A percentile compares a stretch with the other conserved stretches of the same genome.
phyloP scores from a whole-genome alignment of 805 yeast species.

The Pichia manshurica region DNA sequence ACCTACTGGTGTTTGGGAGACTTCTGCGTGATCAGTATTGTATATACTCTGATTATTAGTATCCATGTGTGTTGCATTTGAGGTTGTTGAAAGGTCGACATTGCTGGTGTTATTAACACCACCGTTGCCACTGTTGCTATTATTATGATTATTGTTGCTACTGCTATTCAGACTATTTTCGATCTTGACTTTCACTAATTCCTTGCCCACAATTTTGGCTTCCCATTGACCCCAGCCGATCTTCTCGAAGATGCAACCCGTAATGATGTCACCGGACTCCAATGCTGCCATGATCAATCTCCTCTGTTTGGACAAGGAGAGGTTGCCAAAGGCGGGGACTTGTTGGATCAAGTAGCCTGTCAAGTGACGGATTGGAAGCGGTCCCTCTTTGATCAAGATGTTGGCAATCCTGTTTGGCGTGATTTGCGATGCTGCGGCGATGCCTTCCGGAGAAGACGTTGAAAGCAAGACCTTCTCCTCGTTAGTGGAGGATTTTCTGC shows the following conservation, averaged over 20 bases:
- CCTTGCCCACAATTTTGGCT: constrained; percentile 44
- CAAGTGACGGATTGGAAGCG: constrained; percentile 84
- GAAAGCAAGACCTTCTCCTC: constrained; percentile 38
- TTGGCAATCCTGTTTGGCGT: constrained; percentile 74
- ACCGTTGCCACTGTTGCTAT: not conserved
- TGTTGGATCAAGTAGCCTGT: constrained; percentile 71
- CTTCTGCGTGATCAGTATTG: no score
- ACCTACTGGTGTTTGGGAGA: not conserved
- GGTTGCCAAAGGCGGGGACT: constrained; percentile 71
- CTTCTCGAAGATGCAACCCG: constrained; percentile 73
- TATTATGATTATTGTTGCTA: not conserved
- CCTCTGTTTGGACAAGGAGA: constrained; percentile 83
- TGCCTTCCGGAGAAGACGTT: constrained; percentile 82
- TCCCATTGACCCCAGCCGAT: constrained; percentile 99
- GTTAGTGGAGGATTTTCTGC: constrained; percentile 11
- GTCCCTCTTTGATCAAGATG: constrained; percentile 68
- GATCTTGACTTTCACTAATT: constrained; percentile 22
- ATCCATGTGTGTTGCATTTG: not conserved
- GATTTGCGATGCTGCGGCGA: constrained; percentile 80
- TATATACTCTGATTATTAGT: no score
- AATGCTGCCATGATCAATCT: constrained; percentile 84
- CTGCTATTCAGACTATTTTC: constrained; percentile 7
- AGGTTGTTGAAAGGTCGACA: not conserved
- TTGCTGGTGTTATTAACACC: not conserved
- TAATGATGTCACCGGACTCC: constrained; percentile 60